These are phyloP conservation scores for Malania oleifera DNA, from an alignment of 164 flowering plant species.

Conservation along the genomic window DNA sequence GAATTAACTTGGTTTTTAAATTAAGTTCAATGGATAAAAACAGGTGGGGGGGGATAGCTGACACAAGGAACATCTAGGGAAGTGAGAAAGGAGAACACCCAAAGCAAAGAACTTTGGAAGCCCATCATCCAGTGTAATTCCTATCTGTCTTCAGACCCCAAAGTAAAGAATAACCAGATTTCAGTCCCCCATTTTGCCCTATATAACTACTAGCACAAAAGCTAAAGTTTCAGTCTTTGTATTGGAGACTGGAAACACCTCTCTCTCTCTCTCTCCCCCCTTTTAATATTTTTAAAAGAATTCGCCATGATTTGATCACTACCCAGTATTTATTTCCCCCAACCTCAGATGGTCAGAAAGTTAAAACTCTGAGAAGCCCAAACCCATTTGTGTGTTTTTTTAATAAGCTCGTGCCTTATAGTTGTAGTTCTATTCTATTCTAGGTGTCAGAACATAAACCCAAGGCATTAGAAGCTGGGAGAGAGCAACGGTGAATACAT, in stretches of 20 bases:
- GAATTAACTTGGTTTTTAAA: slow-evolving; percentile 8
- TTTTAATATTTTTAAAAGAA: slow-evolving; percentile 10
- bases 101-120: slow-evolving; percentile 51
- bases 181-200: slow-evolving; percentile 21
- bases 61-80: slow-evolving; percentile 81
- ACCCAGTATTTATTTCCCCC: slow-evolving; percentile 38
- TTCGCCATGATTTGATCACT: slow-evolving; percentile 39
- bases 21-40: slow-evolving; percentile 5
- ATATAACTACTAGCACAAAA: slow-evolving; percentile 40
- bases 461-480: slow-evolving; percentile 27
- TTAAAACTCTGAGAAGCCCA: slow-evolving; percentile 30
- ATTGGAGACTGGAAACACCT: slow-evolving; percentile 68
- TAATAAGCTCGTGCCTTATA: slow-evolving; percentile 33
- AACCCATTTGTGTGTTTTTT: slow-evolving; percentile 20
- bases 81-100: slow-evolving; percentile 58
- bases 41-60: slow-evolving; percentile 14
- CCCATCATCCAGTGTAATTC: slow-evolving; percentile 59
- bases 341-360: slow-evolving; percentile 32
- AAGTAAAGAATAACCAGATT: slow-evolving; percentile 55
- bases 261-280: slow-evolving; percentile 14
- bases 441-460: slow-evolving; percentile 34
- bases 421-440: background rate
- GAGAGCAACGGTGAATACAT: no score
- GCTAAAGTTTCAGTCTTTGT: slow-evolving; percentile 72
- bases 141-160: slow-evolving; percentile 25